Percentiles rank a stretch among this genome's conserved stretches.
Conservation (phyloP, 2,329 filamentous ascomycete genomes). For the Clathrospora elynae region DNA sequence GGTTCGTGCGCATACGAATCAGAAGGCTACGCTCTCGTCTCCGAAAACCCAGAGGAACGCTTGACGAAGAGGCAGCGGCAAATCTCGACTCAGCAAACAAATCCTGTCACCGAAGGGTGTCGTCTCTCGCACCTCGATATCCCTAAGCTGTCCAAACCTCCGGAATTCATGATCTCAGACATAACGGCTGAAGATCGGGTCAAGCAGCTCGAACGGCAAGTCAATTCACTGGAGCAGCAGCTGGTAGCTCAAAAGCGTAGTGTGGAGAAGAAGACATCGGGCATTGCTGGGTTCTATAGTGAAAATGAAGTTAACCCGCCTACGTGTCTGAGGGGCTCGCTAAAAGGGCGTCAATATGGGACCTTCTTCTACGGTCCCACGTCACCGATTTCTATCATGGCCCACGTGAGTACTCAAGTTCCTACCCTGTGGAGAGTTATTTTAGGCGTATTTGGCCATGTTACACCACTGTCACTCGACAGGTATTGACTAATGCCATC, state of each 20-base stretch:
- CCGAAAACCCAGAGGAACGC: no score
- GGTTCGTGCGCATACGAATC: constrained; percentile 43
- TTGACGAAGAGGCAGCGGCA: no score
- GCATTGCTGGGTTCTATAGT: not conserved
- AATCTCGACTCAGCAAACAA: no score
- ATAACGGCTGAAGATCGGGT: constrained; percentile 7
- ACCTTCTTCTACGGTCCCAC: constrained; percentile 50
- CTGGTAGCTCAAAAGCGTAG: not conserved
- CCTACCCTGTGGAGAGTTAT: no score
- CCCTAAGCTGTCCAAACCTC: not conserved
- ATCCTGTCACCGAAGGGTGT: not conserved
- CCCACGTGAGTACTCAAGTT: constrained; percentile 17
- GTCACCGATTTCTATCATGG: constrained; percentile 37
- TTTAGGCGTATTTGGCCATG: no score
- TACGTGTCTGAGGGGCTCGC: constrained; percentile 1
- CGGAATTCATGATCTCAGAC: constrained; percentile 1
- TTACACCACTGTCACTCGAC: not conserved
- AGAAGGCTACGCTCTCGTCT: constrained; percentile 18
- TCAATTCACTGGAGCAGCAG: constrained; percentile 1
- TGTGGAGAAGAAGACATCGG: not conserved
- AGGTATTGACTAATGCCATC: constrained; percentile 4
- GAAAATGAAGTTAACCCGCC: not conserved
- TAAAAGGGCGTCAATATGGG: constrained; percentile 48
- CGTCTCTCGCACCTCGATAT: not conserved
- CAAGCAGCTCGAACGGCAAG: constrained; percentile 7